Evolutionary conservation across 148 eudicot species (phyloP).

Genomic region (Cornus florida): DNA sequence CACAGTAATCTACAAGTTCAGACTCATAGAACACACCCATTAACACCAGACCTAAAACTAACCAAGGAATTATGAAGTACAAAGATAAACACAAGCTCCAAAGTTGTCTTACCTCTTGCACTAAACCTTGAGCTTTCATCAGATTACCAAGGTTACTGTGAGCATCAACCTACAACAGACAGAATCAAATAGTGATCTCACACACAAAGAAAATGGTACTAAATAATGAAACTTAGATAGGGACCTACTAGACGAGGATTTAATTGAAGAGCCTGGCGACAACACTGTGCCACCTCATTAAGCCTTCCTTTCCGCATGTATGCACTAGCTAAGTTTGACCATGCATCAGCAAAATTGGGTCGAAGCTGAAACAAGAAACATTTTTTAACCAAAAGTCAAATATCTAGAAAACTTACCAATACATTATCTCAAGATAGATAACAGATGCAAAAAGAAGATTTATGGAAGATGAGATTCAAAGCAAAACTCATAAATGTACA

Average conservation of each 20-base stretch:
- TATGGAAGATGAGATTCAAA: too few relatives aligned
- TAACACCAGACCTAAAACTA: not conserved
- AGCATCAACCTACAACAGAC: constrained; percentile 73
- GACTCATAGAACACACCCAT: not conserved
- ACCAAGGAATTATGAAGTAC: not conserved
- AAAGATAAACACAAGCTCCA: not conserved
- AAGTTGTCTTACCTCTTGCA: constrained; percentile 64
- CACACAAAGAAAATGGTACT: constrained; percentile 4
- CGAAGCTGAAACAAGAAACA: constrained; percentile 63
- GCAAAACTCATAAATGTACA: too few relatives aligned
- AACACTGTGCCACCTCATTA: constrained; percentile 83
- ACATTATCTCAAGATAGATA: not conserved
- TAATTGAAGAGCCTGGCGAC: constrained; percentile 87
- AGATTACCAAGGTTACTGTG: constrained; percentile 92
- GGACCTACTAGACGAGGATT: constrained; percentile 74
- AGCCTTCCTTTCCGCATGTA: constrained; percentile 89
- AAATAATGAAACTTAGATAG: not conserved
- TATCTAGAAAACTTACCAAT: not conserved
- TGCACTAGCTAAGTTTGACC: constrained; percentile 96
- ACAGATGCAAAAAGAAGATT: not conserved
- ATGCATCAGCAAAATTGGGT: constrained; percentile 95
- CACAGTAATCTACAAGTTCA: not conserved
- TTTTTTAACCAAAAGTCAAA: not conserved
- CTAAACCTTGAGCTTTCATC: constrained; percentile 90
- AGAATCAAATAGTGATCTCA: constrained; percentile 1